Conservation (phyloP, 2,329 filamentous ascomycete species). For the Dactylonectria macrodidyma region DNA sequence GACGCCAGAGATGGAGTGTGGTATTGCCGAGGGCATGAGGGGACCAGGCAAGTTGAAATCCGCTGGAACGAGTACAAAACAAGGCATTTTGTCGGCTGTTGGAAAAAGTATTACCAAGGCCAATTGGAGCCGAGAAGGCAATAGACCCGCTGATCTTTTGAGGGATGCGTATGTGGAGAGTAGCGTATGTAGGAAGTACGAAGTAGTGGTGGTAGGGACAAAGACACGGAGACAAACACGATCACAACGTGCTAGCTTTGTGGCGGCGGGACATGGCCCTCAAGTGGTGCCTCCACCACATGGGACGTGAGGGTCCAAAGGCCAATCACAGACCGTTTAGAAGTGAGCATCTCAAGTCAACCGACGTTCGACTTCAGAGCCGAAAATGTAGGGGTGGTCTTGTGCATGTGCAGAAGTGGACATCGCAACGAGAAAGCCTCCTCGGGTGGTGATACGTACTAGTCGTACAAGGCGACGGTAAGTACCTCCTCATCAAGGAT, state of each 20-base stretch:
- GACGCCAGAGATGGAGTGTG: conserved; percentile 2
- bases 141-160: conserved; percentile 8
- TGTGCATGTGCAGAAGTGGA: conserved; percentile 25
- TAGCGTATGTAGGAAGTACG: too few relatives aligned
- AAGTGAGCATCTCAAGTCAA: conserved; percentile 26
- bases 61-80: neutral
- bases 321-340: conserved; percentile 29
- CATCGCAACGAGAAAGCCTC: conserved; percentile 23
- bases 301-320: conserved; percentile 24
- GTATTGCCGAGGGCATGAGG: neutral
- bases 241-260: conserved; percentile 34
- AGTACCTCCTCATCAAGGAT: conserved; percentile 6
- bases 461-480: conserved; percentile 13
- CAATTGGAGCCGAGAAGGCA: conserved; percentile 5
- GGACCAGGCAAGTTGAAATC: neutral
- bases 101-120: neutral
- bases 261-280: conserved; percentile 35
- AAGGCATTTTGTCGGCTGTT: conserved; percentile 6
- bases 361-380: conserved; percentile 34
- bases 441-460: conserved; percentile 21
- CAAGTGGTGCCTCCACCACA: conserved; percentile 28
- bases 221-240: conserved; percentile 21
- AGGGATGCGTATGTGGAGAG: neutral
- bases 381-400: conserved; percentile 17
- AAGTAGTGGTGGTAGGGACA: neutral